Evolutionary conservation across 129 eudicot species (phyloP).

Genomic region (Chrysanthemum lavandulifolium): DNA sequence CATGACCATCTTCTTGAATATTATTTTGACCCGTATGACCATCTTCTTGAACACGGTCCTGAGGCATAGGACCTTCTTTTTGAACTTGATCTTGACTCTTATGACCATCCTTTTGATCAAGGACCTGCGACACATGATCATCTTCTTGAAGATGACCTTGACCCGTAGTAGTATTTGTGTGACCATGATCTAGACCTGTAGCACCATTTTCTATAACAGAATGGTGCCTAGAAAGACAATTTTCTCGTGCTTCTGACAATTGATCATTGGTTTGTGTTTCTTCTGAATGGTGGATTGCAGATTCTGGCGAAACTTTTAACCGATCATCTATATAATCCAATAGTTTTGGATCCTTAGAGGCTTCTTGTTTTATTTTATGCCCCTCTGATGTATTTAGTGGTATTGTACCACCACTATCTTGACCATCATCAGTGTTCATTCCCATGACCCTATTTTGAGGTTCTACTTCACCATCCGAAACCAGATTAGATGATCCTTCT

Average conservation of each 20-base stretch:
- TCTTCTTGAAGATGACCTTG: neutral
- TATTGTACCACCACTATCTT: neutral
- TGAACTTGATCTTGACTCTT: neutral
- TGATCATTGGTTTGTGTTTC: slow-evolving; percentile 12
- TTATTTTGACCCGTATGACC: neutral
- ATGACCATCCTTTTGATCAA: slow-evolving; percentile 5
- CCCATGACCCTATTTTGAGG: neutral
- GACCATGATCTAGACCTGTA: neutral
- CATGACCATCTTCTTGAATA: neutral
- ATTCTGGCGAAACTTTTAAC: slow-evolving; percentile 14
- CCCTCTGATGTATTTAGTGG: slow-evolving; percentile 30
- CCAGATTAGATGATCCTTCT: slow-evolving; percentile 26
- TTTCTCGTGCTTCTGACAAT: slow-evolving; percentile 7
- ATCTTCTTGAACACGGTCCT: neutral
- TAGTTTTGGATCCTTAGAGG: slow-evolving; percentile 18
- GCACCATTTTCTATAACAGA: neutral
- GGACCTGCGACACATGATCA: neutral
- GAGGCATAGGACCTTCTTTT: neutral
- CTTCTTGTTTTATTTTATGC: slow-evolving; percentile 21
- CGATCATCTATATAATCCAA: slow-evolving; percentile 30
- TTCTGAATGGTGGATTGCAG: slow-evolving; percentile 13
- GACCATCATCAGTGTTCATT: neutral
- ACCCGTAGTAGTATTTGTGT: neutral
- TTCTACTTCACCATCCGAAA: slow-evolving; percentile 22
- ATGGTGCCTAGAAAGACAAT: too few species aligned